Conservation (phyloP, 148 eudicot species). For the Rhododendron molle region DNA sequence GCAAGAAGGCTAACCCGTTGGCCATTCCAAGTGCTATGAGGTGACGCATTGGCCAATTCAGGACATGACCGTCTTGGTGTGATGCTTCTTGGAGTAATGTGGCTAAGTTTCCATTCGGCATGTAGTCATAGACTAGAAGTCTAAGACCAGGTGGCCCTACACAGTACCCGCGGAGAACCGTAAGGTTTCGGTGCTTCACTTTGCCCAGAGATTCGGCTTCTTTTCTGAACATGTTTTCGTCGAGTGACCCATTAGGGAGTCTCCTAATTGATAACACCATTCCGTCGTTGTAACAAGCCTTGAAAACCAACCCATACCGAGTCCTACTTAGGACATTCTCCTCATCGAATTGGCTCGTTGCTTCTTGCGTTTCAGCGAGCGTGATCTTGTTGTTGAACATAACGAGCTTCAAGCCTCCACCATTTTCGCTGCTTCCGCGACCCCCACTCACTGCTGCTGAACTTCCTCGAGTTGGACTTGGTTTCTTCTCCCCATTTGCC, state of each 20-base stretch:
- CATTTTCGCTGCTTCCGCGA: constrained; percentile 40
- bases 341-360: constrained; percentile 66
- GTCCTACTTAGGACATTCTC: constrained; percentile 60
- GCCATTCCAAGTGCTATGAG: constrained; percentile 62
- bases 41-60: constrained; percentile 76
- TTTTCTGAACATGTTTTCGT: constrained; percentile 38
- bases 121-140: constrained; percentile 53
- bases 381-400: constrained; percentile 65
- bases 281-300: constrained; percentile 54
- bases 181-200: constrained; percentile 54
- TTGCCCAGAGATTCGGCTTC: constrained; percentile 62
- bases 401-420: constrained; percentile 50
- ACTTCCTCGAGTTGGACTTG: constrained; percentile 43
- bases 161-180: constrained; percentile 61
- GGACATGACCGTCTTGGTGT: constrained; percentile 67
- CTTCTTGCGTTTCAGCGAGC: constrained; percentile 54
- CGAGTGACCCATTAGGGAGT: constrained; percentile 36
- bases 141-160: constrained; percentile 44
- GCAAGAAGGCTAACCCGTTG: constrained; percentile 52
- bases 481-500: constrained; percentile 44
- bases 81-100: constrained; percentile 69
- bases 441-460: constrained; percentile 33
- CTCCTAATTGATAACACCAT: constrained; percentile 55
- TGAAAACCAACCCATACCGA: constrained; percentile 48
- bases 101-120: constrained; percentile 69